Conservation (phyloP, 2,329 filamentous ascomycete genomes). For the Pestalotiopsis sp. region DNA sequence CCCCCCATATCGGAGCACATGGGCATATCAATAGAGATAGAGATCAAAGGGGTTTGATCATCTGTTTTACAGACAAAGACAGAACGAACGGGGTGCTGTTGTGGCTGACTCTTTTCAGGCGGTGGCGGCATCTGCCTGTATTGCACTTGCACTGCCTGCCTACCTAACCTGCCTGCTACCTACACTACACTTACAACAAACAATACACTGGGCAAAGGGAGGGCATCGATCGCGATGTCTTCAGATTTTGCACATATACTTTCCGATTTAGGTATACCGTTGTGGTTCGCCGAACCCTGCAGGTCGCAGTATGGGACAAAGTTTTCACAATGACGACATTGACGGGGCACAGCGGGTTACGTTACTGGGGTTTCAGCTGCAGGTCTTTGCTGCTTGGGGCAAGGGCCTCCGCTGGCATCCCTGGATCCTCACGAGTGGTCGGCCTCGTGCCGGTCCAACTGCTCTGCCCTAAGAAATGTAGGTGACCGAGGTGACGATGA, state of each 20-base stretch:
- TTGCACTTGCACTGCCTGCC: not conserved
- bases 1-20: not conserved
- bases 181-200: not conserved
- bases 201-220: not conserved
- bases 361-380: not conserved
- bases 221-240: not conserved
- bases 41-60: not conserved
- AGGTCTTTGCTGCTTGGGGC: slow-evolving; percentile 4
- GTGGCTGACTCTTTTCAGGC: not conserved
- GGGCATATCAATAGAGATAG: not conserved
- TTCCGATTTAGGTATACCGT: slow-evolving; percentile 8
- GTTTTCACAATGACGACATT: slow-evolving; percentile 10
- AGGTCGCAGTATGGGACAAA: slow-evolving; percentile 2
- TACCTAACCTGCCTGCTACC: not conserved
- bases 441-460: not conserved
- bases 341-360: not conserved
- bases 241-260: not conserved
- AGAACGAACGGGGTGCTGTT: not conserved
- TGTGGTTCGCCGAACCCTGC: slow-evolving; percentile 8
- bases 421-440: not conserved
- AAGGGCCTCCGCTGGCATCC: not conserved
- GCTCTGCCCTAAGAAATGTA: not conserved
- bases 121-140: not conserved
- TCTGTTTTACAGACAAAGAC: not conserved
- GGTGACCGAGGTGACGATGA: not conserved